Conservation (phyloP, 1,284 basidiomycete genomes). For the Pseudomicrostroma phylloplanum region DNA sequence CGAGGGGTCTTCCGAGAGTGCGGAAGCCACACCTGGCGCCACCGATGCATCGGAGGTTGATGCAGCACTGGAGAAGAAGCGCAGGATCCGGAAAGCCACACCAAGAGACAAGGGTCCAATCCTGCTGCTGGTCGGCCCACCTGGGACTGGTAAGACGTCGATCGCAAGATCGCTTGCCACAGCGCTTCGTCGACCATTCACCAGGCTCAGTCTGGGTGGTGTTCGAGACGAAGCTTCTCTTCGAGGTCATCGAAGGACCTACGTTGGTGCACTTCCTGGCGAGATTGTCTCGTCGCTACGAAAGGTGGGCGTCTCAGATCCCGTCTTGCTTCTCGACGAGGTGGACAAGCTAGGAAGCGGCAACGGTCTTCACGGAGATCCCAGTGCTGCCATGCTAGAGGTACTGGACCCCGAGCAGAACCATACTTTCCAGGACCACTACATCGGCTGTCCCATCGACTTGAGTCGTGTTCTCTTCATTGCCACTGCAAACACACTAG, state of each 20-base stretch:
- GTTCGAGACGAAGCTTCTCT: slow-evolving; percentile 54
- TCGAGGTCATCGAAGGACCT: slow-evolving; percentile 49
- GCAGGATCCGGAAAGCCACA: slow-evolving; percentile 9
- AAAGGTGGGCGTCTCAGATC: slow-evolving; percentile 52
- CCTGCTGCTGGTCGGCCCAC: slow-evolving; percentile 59
- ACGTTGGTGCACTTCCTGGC: slow-evolving; percentile 59
- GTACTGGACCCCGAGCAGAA: slow-evolving; percentile 54
- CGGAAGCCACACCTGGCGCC: background rate
- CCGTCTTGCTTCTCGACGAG: slow-evolving; percentile 53
- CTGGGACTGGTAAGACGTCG: slow-evolving; percentile 48
- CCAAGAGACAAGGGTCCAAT: slow-evolving; percentile 64
- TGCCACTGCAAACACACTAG: slow-evolving; percentile 53
- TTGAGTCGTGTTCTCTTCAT: slow-evolving; percentile 52
- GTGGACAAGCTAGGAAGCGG: slow-evolving; percentile 53
- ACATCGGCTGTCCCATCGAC: slow-evolving; percentile 49
- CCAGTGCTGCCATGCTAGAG: slow-evolving; percentile 53
- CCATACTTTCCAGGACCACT: slow-evolving; percentile 53
- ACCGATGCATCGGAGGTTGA: background rate
- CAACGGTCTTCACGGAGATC: slow-evolving; percentile 52
- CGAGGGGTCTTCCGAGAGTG: slow-evolving; percentile 4
- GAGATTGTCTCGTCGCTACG: slow-evolving; percentile 55
- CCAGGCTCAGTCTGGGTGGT: slow-evolving; percentile 50
- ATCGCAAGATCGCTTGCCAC: slow-evolving; percentile 54
- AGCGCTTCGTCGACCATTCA: slow-evolving; percentile 66
- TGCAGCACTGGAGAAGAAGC: slow-evolving; percentile 8